phyloP scores from a whole-genome alignment of 1,284 basidiomycete genomes.

The Rhodotorula sp. region DNA sequence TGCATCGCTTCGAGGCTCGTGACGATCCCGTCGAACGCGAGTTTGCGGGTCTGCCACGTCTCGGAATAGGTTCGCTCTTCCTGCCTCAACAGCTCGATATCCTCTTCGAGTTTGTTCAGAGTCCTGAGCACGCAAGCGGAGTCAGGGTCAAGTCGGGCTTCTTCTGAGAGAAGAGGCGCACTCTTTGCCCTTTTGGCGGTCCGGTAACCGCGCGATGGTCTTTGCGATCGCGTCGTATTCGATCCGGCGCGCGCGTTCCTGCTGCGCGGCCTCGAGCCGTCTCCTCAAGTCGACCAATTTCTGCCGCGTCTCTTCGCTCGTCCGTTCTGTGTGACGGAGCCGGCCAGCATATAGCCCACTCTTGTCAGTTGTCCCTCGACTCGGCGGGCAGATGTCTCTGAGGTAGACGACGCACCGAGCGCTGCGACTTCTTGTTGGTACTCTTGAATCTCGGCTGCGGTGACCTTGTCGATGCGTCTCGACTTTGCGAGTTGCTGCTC shows the following conservation, averaged over 20 bases:
- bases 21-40: slow-evolving; percentile 41
- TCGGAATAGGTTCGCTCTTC: slow-evolving; percentile 35
- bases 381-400: too few species aligned
- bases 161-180: slow-evolving; percentile 7
- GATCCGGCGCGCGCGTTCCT: slow-evolving; percentile 39
- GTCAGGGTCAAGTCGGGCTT: background rate
- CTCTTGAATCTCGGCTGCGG: slow-evolving; percentile 28
- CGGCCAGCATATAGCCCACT: too few species aligned
- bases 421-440: slow-evolving; percentile 26
- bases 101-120: slow-evolving; percentile 23
- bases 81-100: slow-evolving; percentile 29
- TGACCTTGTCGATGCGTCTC: slow-evolving; percentile 11
- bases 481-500: slow-evolving; percentile 22
- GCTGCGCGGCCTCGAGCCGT: slow-evolving; percentile 27
- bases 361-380: background rate
- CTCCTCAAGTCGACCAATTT: slow-evolving; percentile 17
- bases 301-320: slow-evolving; percentile 17
- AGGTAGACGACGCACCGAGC: slow-evolving; percentile 12
- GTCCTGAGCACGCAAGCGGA: slow-evolving; percentile 12
- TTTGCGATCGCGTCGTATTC: slow-evolving; percentile 41
- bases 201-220: slow-evolving; percentile 30
- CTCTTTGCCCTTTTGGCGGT: slow-evolving; percentile 33
- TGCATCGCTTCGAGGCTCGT: slow-evolving; percentile 34
- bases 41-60: slow-evolving; percentile 39
- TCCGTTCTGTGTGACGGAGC: background rate